Conservation (phyloP, 768 basidiomycete genomes). For the Melanogaster broomeanus region DNA sequence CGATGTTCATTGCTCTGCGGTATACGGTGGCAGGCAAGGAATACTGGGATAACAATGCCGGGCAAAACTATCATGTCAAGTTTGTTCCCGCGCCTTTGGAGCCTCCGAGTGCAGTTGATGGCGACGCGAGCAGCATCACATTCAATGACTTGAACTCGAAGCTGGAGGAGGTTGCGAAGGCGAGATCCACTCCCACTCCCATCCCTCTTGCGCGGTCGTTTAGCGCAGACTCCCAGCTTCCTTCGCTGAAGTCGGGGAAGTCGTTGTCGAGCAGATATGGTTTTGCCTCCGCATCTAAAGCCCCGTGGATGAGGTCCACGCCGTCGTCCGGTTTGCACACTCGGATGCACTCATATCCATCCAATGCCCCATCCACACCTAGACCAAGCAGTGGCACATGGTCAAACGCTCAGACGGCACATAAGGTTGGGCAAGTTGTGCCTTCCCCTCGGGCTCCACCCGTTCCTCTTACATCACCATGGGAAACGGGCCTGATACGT, state of each 20-base stretch:
- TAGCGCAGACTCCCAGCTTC: constrained; percentile 26
- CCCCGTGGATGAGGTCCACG: constrained; percentile 24
- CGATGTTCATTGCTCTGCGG: constrained; percentile 74
- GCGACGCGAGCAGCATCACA: constrained; percentile 43
- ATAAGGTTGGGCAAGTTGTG: not conserved
- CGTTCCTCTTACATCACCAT: constrained; percentile 26
- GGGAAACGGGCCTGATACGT: constrained; percentile 4
- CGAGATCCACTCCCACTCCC: constrained; percentile 20
- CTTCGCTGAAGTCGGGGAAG: constrained; percentile 29
- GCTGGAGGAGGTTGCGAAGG: constrained; percentile 63
- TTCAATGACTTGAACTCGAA: constrained; percentile 64
- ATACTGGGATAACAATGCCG: constrained; percentile 90
- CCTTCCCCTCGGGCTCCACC: constrained; percentile 1
- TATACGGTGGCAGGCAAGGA: constrained; percentile 72
- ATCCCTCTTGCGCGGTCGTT: constrained; percentile 24
- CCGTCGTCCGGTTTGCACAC: constrained; percentile 20
- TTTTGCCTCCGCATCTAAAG: constrained; percentile 51
- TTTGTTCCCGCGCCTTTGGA: constrained; percentile 45
- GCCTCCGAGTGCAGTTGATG: constrained; percentile 34
- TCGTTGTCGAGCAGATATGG: constrained; percentile 60
- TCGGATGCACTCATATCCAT: constrained; percentile 53
- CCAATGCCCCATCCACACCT: constrained; percentile 39
- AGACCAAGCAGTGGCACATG: constrained; percentile 40
- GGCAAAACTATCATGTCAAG: constrained; percentile 74
- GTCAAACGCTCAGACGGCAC: constrained; percentile 19